Base-by-base conservation (phyloP, 768 basidiomycete species). In the Lyophyllum semitale region DNA sequence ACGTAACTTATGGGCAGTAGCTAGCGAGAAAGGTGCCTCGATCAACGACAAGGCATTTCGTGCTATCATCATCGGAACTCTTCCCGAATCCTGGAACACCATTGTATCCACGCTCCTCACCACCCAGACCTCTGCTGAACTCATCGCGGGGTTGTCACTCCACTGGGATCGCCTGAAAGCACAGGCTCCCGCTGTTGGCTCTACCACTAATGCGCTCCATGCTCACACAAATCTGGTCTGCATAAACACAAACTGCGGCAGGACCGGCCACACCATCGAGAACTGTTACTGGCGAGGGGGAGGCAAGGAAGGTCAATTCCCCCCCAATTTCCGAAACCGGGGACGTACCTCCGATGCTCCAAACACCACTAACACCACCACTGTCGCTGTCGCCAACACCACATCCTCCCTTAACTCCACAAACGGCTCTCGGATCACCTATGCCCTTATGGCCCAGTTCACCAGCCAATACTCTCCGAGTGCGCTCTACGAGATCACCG, bases 1-100 rank as follows among this genome's bases (percentile, higher is more conserved):
- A 4, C 46, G 50, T 0, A 52, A 29, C n/a, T 62, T 63, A 25
- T 58, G 59, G 54, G 47, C 32, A 6, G 29, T 27, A 0, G 59
- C 60, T 15, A 61, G 60, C 26, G 48, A 59, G 15, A 48, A 55
- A 15, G 60, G 66, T 6, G 50, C 61, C 8, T 46, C 38, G 0
- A 57, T n/a, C n/a, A n/a, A n/a, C n/a, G n/a, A n/a, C n/a, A n/a
- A n/a, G n/a, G n/a, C n/a, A n/a, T n/a, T n/a, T n/a, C n/a, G n/a
- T n/a, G n/a, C 46, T 17, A 48, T 48, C 22, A 13, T 48, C 2
- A 12, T 48, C 1, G 33, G 12, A 6, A 37, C 48, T 20, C 20
- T 48, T 8, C 48, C 48, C 1, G 17, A 18, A 13, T 48, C 33
- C 3, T 48, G 48, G 32, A 23, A 48, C 48, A 23, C n/a, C 22